Evolutionary conservation across 805 yeast species (phyloP).

Genomic region (Candida coquimbonensis): DNA sequence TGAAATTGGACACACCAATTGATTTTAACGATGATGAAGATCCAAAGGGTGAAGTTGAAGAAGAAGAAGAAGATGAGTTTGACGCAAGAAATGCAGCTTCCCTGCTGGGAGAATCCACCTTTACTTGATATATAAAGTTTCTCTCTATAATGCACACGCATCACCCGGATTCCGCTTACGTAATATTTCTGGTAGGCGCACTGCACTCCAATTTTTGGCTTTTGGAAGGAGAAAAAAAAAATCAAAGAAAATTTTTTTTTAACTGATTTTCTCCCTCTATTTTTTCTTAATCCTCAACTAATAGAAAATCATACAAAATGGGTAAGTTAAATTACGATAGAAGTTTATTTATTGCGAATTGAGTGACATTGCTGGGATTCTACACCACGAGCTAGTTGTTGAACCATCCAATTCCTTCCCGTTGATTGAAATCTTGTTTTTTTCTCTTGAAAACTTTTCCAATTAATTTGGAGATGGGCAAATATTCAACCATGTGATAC

Average conservation of each 20-base stretch:
- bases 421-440: too few relatives aligned
- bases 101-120: constrained; percentile 69
- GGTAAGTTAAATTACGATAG: constrained; percentile 15
- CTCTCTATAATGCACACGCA: not conserved
- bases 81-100: constrained; percentile 84
- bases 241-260: constrained; percentile 8
- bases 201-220: not conserved
- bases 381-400: too few relatives aligned
- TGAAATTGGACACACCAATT: constrained; percentile 8
- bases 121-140: constrained; percentile 18
- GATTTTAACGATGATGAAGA: constrained; percentile 8
- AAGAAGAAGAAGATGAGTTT: constrained; percentile 30
- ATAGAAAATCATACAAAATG: constrained; percentile 21
- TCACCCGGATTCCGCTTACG: not conserved
- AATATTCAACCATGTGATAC: too few relatives aligned
- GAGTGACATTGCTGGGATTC: too few relatives aligned
- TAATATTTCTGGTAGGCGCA: constrained; percentile 1
- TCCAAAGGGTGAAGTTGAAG: constrained; percentile 20
- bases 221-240: too few relatives aligned
- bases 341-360: not conserved
- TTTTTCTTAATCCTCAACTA: constrained; percentile 8
- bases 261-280: constrained; percentile 3
- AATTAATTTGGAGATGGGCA: too few relatives aligned
- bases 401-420: too few relatives aligned
- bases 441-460: too few relatives aligned